Percentiles rank a stretch among this genome's conserved stretches.
These are phyloP conservation scores for Helichrysum umbraculigerum DNA, from an alignment of 129 eudicot genomes.

Conservation along the genomic window DNA sequence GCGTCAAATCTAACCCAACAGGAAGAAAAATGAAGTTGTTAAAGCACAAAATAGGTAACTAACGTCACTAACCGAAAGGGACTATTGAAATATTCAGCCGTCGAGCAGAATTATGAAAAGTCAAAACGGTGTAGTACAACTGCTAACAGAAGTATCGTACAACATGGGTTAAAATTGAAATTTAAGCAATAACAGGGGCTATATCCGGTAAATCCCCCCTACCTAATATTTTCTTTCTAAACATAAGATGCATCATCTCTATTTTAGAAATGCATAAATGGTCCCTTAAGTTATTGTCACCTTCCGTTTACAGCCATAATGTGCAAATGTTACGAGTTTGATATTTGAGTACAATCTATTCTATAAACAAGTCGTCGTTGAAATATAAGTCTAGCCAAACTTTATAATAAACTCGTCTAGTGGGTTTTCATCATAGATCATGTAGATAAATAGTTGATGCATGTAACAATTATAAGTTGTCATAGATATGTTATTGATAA, in stretches of 20 bases:
- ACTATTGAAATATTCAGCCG: conserved; percentile 33
- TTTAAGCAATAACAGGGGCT: conserved; percentile 32
- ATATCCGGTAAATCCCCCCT: conserved; percentile 36
- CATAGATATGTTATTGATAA: no score
- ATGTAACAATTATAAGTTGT: no score
- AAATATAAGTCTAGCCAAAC: no score
- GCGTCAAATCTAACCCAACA: no score
- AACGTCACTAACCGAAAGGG: background rate
- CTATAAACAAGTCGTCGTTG: no score
- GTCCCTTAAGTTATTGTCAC: conserved; percentile 15
- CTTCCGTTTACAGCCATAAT: background rate
- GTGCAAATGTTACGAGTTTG: background rate
- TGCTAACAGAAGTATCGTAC: conserved; percentile 35
- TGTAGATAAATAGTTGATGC: no score
- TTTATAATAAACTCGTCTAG: no score
- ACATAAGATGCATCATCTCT: background rate
- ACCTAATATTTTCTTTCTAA: conserved; percentile 4
- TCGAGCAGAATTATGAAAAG: conserved; percentile 28
- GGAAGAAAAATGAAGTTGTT: no score
- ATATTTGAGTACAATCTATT: no score
- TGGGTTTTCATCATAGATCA: no score
- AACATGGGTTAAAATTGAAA: conserved; percentile 24
- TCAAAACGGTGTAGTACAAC: conserved; percentile 41
- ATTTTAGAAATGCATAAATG: conserved; percentile 20
- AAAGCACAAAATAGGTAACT: background rate